Evolutionary conservation across 2,329 filamentous ascomycete genomes (phyloP).

Genomic region (Nakataea oryzae): DNA sequence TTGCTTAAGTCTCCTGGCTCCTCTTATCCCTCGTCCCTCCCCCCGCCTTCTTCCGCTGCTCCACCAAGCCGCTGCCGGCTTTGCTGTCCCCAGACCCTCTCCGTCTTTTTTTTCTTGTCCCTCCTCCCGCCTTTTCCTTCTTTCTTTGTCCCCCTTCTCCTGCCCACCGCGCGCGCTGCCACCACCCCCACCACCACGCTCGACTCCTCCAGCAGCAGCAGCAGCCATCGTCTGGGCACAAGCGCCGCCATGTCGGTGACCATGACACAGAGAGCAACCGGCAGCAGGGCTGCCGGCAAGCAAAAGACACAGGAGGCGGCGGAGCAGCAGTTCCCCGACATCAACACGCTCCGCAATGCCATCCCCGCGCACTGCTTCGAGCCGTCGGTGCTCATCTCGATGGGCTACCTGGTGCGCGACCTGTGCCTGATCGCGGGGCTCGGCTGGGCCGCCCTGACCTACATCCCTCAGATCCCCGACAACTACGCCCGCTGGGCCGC

Average conservation of each 20-base stretch:
- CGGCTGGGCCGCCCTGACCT: slow-evolving; percentile 38
- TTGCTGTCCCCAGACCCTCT: neutral
- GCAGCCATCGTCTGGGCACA: no score
- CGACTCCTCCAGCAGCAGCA: no score
- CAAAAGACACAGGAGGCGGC: neutral
- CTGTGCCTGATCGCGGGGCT: slow-evolving; percentile 35
- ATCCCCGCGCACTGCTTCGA: slow-evolving; percentile 54
- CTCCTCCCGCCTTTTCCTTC: neutral
- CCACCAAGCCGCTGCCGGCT: neutral
- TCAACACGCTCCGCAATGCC: slow-evolving; percentile 36
- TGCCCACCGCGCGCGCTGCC: neutral
- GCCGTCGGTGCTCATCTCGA: slow-evolving; percentile 37
- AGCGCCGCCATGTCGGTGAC: neutral
- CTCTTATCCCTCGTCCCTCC: no score
- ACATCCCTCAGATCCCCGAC: slow-evolving; percentile 40
- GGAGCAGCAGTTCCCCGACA: slow-evolving; percentile 27
- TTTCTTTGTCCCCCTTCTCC: neutral
- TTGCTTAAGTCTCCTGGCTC: no score
- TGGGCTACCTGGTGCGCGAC: slow-evolving; percentile 47
- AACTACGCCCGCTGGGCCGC: slow-evolving; percentile 30
- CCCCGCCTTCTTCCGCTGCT: neutral
- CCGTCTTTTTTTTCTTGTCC: neutral
- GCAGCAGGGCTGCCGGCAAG: neutral
- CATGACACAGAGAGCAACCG: neutral
- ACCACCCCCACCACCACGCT: neutral